Base-by-base conservation (phyloP, 2,329 filamentous ascomycete species). In the Aspergillus ibericus region DNA sequence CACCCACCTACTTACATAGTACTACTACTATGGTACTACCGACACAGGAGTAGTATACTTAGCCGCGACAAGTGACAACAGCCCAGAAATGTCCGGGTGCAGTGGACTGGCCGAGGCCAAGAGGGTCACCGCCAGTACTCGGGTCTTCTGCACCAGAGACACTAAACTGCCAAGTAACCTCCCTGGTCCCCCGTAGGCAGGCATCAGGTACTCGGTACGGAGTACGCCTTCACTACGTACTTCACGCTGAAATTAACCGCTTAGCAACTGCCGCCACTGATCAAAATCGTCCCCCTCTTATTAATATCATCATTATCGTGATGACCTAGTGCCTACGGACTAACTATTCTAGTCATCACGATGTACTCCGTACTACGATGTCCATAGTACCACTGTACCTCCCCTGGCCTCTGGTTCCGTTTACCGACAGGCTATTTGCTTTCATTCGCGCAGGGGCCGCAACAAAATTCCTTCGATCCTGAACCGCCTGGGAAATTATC, bases 401-500 rank as follows among this genome's bases (percentile, higher is more conserved):
- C 20, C 36, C 36, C 36, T 40, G n/a, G 36, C 6, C 7, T 40
- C 16, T 40, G 44, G 44, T 48, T 48, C 44, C 44, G 44, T 48
- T 29, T 48, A 27, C 44, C 44, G 44, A 48, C 44, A 32, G 20
- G 25, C 3, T 48, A 48, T 48, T 27, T 29, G 27, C 44, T 29
- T 32, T 48, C 25, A 16, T 48, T 29, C 25, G 44, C 32, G 44
- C 44, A 48, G 44, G n/a, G 44, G 44, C 44, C 44, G 44, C 44
- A 48, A 48, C 44, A 16, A 18, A 48, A 29, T 48, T 47, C 44
- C 44, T 48, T 48, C 44, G 25, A 48, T 48, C 44, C 44, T 48
- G 44, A 32, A 48, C 44, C 44, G 44, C 44, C 44, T 48, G 15
- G 44, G 44, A 29, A 48, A 32, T 16, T n/a, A 48, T 48, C 44